Base-by-base conservation (phyloP, 2,329 filamentous ascomycete species). In the Geosmithia putterillii region DNA sequence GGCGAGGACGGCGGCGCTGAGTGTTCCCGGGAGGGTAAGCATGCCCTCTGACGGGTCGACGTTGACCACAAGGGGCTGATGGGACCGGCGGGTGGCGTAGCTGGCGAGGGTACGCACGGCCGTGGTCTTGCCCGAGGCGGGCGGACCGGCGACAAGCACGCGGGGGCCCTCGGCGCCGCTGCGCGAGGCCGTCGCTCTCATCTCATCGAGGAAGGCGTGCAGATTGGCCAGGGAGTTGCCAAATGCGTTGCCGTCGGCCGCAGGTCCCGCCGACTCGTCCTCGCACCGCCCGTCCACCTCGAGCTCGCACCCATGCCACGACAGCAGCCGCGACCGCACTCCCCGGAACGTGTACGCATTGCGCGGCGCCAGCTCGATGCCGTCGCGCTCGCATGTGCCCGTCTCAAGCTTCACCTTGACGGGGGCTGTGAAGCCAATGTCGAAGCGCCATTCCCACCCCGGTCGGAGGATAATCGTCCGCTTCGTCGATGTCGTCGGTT, bases 361-460 rank as follows among this genome's bases (percentile, higher is more conserved):
- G 45, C 83, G 83, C 9, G 77, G 73, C 10, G 88, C 88, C 38
- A 98, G 82, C 65, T 98, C 92, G 44, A 90, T 89, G 57, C 92
- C 92, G 58, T 96, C 95, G 56, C 94, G 79, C 62, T 98, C 92
- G 41, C 90, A 92, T 1, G 82, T 87, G 47, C 92, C 92, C 28
- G 74, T 78, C 44, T 86, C 65, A 21, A 96, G 70, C 6, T 14
- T 18, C 3, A 39, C 37, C 67, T 88, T 71, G 40, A 74, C 56
- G 35, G 61, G n/a, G 60, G 42, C 73, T 46, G 23, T 63, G 47
- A 67, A 60, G 10, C 80, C 72, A 38, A 86, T 79, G 55, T 86
- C 74, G 63, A 90, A 90, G 42, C 85, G 77, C 79, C 83, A 90
- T 71, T 90, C 85, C 54, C 76, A 81, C 50, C 75, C 76, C 44